A percentile compares a stretch with the other conserved stretches of the same genome.
These are phyloP conservation scores for Nannizzia gypsea DNA, from an alignment of 2,329 filamentous ascomycete species.

Conservation along the genomic window DNA sequence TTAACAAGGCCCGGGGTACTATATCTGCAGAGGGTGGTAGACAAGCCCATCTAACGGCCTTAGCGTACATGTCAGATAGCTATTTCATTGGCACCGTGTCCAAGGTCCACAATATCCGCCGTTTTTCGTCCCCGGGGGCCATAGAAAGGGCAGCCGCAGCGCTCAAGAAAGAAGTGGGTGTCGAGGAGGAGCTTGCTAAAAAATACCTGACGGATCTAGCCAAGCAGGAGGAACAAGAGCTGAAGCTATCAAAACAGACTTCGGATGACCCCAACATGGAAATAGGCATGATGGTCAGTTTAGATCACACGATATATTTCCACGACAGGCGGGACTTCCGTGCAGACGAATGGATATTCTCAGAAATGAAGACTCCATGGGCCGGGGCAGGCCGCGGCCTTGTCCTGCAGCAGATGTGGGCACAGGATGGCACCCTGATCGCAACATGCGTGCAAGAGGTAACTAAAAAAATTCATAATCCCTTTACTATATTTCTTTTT, in stretches of 20 bases:
- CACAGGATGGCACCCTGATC: constrained; percentile 36
- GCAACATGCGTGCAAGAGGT: constrained; percentile 42
- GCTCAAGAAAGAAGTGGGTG: constrained; percentile 34
- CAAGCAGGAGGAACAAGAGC: constrained; percentile 32
- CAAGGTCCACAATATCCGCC: constrained; percentile 68
- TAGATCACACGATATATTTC: constrained; percentile 43
- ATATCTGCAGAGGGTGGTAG: constrained; percentile 64
- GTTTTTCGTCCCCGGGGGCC: constrained; percentile 47
- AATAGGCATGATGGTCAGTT: constrained; percentile 41
- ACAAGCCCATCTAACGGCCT: constrained; percentile 69
- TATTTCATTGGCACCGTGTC: constrained; percentile 87
- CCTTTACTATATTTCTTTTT: neutral
- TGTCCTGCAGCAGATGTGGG: constrained; percentile 40
- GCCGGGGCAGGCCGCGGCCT: constrained; percentile 40
- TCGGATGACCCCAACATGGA: constrained; percentile 21
- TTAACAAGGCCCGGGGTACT: constrained; percentile 42
- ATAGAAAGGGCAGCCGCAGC: constrained; percentile 29
- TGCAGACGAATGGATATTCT: constrained; percentile 42
- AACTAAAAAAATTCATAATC: constrained; percentile 15
- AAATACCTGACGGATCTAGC: constrained; percentile 33
- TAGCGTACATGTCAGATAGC: constrained; percentile 87
- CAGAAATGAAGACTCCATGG: constrained; percentile 41
- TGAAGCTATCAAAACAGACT: constrained; percentile 14
- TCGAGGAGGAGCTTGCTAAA: constrained; percentile 31
- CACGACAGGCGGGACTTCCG: constrained; percentile 38